A percentile compares a stretch with the other conserved stretches of the same genome.
Conservation (phyloP, 139 green algal species). For the Tetradesmus lagerheimii region DNA sequence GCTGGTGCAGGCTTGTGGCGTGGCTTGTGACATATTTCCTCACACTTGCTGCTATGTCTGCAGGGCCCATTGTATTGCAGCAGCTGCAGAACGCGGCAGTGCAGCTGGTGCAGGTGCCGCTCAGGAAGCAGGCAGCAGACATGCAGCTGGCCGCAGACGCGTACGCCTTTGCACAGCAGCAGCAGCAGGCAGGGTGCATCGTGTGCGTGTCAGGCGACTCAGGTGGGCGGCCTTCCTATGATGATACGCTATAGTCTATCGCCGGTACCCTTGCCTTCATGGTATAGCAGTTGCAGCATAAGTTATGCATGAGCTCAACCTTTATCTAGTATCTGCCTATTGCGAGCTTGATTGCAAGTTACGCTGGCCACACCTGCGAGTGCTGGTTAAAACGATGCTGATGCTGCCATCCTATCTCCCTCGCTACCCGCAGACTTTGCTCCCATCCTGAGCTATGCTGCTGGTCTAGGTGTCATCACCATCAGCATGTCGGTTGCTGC, state of each 20-base stretch:
- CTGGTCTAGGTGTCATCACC: background rate
- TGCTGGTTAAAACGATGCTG: background rate
- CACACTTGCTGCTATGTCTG: background rate
- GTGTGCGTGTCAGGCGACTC: constrained; percentile 14
- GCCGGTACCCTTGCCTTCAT: too few species aligned
- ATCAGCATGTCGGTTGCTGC: background rate
- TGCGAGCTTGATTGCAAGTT: too few species aligned
- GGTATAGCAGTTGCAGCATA: too few species aligned
- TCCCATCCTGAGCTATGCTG: background rate
- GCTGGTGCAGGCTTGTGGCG: background rate
- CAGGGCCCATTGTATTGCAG: background rate
- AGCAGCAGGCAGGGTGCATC: background rate
- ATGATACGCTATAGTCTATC: too few species aligned
- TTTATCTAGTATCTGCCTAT: background rate
- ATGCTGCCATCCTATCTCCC: background rate
- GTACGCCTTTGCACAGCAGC: background rate
- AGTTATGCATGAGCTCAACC: too few species aligned
- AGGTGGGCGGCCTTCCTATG: background rate
- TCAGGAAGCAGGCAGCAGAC: constrained; percentile 17
- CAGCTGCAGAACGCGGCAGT: background rate
- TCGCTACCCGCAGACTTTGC: background rate
- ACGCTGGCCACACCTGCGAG: too few species aligned
- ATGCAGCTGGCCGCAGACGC: constrained; percentile 34
- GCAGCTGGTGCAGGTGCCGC: background rate
- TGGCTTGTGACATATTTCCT: background rate